Conservation (phyloP, 1,139 yeast species). For the Hyphopichia fennica region DNA sequence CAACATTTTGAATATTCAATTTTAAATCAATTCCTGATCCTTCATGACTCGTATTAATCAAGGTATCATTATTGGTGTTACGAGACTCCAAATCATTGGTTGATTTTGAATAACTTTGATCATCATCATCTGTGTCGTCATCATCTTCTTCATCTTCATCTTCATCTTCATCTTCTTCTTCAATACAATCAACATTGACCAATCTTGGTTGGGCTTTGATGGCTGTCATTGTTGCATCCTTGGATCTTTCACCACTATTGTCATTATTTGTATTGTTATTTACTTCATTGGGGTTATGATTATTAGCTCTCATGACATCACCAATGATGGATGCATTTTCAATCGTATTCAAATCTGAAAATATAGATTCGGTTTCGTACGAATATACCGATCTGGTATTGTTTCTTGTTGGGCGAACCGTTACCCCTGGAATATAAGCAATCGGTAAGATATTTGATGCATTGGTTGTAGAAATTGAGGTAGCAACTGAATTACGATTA, state of each 20-base stretch:
- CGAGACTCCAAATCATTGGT: background rate
- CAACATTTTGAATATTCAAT: slow-evolving; percentile 1
- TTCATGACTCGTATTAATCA: background rate
- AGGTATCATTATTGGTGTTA: slow-evolving; percentile 3
- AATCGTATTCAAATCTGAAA: slow-evolving; percentile 50
- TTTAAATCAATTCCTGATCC: slow-evolving; percentile 2
- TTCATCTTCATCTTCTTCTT: slow-evolving; percentile 50
- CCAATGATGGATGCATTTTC: slow-evolving; percentile 59
- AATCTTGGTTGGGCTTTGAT: slow-evolving; percentile 68
- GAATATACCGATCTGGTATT: slow-evolving; percentile 50
- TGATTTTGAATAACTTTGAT: background rate
- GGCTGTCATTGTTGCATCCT: slow-evolving; percentile 56
- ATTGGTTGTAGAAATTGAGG: slow-evolving; percentile 63
- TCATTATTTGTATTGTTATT: slow-evolving; percentile 1
- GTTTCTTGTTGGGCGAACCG: slow-evolving; percentile 56
- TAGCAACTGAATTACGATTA: slow-evolving; percentile 50
- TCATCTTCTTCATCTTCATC: slow-evolving; percentile 16
- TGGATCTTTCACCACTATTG: slow-evolving; percentile 1
- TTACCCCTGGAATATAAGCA: slow-evolving; percentile 92
- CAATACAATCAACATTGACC: slow-evolving; percentile 56
- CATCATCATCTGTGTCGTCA: slow-evolving; percentile 7
- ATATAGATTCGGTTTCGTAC: slow-evolving; percentile 50
- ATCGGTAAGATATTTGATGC: slow-evolving; percentile 91
- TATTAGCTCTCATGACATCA: slow-evolving; percentile 37
- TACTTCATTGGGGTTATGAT: slow-evolving; percentile 13